Base-by-base conservation (phyloP, 2,329 filamentous ascomycete species). In the Phialophora tarda region DNA sequence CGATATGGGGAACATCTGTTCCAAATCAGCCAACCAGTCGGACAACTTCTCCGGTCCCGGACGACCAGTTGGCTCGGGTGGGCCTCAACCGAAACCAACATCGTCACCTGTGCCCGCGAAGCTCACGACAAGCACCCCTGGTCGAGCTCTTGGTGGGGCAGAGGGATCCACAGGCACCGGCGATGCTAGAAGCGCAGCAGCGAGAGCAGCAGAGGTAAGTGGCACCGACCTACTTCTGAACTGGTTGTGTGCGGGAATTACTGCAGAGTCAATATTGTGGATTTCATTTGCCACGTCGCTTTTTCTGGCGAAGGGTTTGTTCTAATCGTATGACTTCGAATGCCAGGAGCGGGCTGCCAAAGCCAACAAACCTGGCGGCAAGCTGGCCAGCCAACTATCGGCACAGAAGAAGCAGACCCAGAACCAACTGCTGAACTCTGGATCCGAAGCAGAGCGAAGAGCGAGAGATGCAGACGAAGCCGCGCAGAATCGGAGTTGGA, bases 1-100 rank as follows among this genome's bases (percentile, higher is more conserved):
- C 51, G 28, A 97, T n/a, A 44, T 97, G 93, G 93, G 93, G 66
- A 94, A 92, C 77, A 85, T 92, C 79, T 97, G 91, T 82, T 91
- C 92, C 76, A 93, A 92, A 78, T 84, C 83, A 65, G 81, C 86
- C 34, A 80, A 86, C 69, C 74, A 82, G 70, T 73, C 81, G 51
- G 88, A 91, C 73, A 83, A 86, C 77, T 95, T 93, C 81, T 80
- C 86, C 60, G 86, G 86, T 62, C 89, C 90, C 57, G 92, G 92
- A 66, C 90, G 91, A 62, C 85, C 88, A 44, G 83, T 96, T 62
- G 89, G 87, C 71, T 83, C 88, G 44, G 69, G 83, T 76, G 71
- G 38, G 38, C 17, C 82, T 74, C 60, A 64, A 44, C 69, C 67
- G 66, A 78, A 77, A 64, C 85, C 82, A 21, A 50, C 70, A 84